A percentile compares a stretch with the other conserved stretches of the same genome.
These are phyloP conservation scores for Candida tibetensis DNA, from an alignment of 805 yeast species.

Conservation along the genomic window DNA sequence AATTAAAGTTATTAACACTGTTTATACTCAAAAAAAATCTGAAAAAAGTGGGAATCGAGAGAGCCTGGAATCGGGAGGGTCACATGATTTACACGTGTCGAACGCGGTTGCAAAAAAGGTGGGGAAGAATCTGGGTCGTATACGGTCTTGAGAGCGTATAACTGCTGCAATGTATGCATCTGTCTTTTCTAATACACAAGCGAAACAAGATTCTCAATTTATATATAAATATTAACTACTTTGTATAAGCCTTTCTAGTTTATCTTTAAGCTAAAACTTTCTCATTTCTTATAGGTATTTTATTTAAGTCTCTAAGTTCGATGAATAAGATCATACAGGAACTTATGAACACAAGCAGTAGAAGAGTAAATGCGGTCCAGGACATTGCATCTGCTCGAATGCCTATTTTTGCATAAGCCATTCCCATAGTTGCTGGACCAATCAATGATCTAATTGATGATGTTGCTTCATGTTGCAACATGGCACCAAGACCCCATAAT, in stretches of 20 bases:
- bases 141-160: too few relatives aligned
- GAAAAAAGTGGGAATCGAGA: constrained; percentile 21
- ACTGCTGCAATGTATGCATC: too few relatives aligned
- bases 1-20: neutral
- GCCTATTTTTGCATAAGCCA: constrained; percentile 46
- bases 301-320: too few relatives aligned
- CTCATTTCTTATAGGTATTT: too few relatives aligned
- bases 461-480: constrained; percentile 60
- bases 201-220: too few relatives aligned
- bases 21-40: neutral
- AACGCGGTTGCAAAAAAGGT: neutral
- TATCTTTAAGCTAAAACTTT: too few relatives aligned
- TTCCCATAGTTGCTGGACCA: constrained; percentile 49
- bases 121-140: too few relatives aligned
- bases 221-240: too few relatives aligned
- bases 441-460: constrained; percentile 43
- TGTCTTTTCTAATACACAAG: too few relatives aligned
- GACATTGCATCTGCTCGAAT: constrained; percentile 54
- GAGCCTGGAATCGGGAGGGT: constrained; percentile 10
- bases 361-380: constrained; percentile 58
- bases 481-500: constrained; percentile 64
- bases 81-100: constrained; percentile 29
- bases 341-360: constrained; percentile 29
- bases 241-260: too few relatives aligned
- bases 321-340: neutral